phyloP scores from a whole-genome alignment of 257 asterid species.

The Verbascum thapsus region DNA sequence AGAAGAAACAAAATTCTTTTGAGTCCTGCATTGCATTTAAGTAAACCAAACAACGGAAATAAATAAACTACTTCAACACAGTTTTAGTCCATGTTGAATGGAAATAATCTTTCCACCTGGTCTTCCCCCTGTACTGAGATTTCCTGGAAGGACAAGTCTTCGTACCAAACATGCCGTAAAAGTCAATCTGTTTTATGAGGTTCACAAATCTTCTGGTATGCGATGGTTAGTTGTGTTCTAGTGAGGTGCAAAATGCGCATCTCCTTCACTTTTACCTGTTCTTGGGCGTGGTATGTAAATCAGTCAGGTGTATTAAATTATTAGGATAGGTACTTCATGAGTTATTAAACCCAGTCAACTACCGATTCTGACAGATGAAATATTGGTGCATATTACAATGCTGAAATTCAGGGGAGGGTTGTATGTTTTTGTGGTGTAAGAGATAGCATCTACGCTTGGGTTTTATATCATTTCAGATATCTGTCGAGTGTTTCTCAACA shows the following conservation, averaged over 20 bases:
- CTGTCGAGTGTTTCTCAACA: not conserved
- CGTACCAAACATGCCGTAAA: too few species aligned
- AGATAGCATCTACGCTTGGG: conserved; percentile 12
- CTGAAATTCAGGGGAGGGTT: not conserved
- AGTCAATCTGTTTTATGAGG: conserved; percentile 11
- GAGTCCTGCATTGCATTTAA: too few species aligned
- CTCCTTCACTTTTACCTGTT: not conserved
- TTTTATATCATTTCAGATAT: conserved; percentile 14
- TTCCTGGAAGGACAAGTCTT: too few species aligned
- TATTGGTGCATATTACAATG: not conserved
- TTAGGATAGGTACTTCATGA: conserved; percentile 5
- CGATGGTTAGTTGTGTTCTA: not conserved
- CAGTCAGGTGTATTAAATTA: conserved; percentile 3
- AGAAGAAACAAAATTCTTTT: too few species aligned
- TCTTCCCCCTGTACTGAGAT: too few species aligned
- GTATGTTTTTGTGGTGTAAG: conserved; percentile 10
- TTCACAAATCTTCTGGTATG: not conserved
- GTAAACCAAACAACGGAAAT: too few species aligned
- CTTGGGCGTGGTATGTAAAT: not conserved
- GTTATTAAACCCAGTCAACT: conserved; percentile 3
- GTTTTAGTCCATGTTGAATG: too few species aligned
- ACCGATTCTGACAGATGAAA: conserved; percentile 18
- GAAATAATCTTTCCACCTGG: too few species aligned
- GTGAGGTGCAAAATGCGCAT: not conserved
- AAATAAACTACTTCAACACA: too few species aligned